These are phyloP conservation scores for Nitzschia sp. DNA, from an alignment of 108 stramenopile species.

Conservation along the genomic window DNA sequence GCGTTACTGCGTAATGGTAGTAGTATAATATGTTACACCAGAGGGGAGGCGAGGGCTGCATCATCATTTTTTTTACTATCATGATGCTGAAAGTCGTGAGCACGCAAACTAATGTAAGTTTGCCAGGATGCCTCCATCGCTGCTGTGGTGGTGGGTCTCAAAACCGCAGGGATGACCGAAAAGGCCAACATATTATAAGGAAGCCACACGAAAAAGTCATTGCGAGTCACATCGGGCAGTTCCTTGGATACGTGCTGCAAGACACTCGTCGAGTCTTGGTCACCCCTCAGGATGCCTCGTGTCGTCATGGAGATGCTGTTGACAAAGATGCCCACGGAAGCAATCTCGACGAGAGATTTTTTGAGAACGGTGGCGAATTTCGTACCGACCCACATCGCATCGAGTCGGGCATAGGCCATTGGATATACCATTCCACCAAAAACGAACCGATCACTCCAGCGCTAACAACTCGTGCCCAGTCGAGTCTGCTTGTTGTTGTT, in stretches of 20 bases:
- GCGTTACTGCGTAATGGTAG: no score
- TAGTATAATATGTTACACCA: no score
- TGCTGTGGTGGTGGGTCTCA: conserved; percentile 45
- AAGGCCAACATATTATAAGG: conserved; percentile 62
- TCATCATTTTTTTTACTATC: no score
- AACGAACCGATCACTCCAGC: conserved; percentile 44
- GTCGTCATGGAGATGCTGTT: conserved; percentile 49
- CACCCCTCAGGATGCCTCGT: conserved; percentile 39
- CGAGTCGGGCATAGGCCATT: conserved; percentile 41
- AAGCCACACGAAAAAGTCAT: conserved; percentile 54
- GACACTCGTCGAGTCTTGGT: conserved; percentile 21
- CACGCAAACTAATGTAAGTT: conserved; percentile 56
- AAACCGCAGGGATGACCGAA: conserved; percentile 41
- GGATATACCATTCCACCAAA: conserved; percentile 62
- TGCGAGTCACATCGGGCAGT: conserved; percentile 51
- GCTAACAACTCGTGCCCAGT: conserved; percentile 23
- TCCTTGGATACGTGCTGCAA: conserved; percentile 38
- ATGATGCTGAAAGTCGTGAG: conserved; percentile 32
- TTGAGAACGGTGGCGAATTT: conserved; percentile 36
- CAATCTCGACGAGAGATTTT: conserved; percentile 52
- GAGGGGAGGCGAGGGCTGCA: no score
- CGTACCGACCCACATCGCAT: conserved; percentile 36
- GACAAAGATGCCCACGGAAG: conserved; percentile 57
- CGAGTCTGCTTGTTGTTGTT: no score
- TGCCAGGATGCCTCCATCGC: conserved; percentile 63